A percentile compares a stretch with the other conserved stretches of the same genome.
Conservation (phyloP, 2,329 filamentous ascomycete genomes). For the Diaporthe batatas region DNA sequence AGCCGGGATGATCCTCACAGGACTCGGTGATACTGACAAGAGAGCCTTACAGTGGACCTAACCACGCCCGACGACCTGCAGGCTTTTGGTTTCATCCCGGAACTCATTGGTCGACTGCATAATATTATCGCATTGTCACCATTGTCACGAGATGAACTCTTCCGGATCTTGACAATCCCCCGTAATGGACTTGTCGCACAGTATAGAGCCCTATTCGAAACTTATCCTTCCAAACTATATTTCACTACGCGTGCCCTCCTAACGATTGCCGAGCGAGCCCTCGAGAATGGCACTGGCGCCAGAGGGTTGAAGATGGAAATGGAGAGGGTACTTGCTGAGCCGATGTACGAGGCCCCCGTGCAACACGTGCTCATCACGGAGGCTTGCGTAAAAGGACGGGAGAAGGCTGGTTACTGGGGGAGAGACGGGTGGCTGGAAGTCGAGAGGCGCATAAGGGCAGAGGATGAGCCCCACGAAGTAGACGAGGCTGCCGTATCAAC, state of each 20-base stretch:
- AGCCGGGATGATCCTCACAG: neutral
- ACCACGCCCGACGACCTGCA: constrained; percentile 83
- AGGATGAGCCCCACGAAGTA: constrained; percentile 57
- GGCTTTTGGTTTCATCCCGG: constrained; percentile 90
- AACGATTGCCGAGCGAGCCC: constrained; percentile 79
- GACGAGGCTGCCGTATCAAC: constrained; percentile 35
- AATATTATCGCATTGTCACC: constrained; percentile 89
- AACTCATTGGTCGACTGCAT: constrained; percentile 95
- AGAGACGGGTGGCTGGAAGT: constrained; percentile 79
- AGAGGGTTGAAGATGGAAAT: constrained; percentile 84
- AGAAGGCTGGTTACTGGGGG: constrained; percentile 73
- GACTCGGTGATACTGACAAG: constrained; percentile 10
- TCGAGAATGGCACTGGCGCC: constrained; percentile 77
- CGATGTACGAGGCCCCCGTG: constrained; percentile 85
- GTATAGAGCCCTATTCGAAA: constrained; percentile 88
- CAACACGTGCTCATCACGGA: constrained; percentile 82
- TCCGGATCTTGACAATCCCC: constrained; percentile 92
- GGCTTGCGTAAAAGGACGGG: constrained; percentile 72
- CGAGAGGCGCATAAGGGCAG: constrained; percentile 75
- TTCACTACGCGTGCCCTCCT: constrained; percentile 88
- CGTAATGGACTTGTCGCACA: constrained; percentile 89
- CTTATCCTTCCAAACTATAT: constrained; percentile 81
- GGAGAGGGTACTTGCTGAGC: constrained; percentile 81
- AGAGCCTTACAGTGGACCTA: constrained; percentile 69
- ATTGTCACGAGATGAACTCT: constrained; percentile 75